These are phyloP conservation scores for Saccharomycopsis oosterbeekiorum DNA, from an alignment of 805 yeast species.

Conservation along the genomic window DNA sequence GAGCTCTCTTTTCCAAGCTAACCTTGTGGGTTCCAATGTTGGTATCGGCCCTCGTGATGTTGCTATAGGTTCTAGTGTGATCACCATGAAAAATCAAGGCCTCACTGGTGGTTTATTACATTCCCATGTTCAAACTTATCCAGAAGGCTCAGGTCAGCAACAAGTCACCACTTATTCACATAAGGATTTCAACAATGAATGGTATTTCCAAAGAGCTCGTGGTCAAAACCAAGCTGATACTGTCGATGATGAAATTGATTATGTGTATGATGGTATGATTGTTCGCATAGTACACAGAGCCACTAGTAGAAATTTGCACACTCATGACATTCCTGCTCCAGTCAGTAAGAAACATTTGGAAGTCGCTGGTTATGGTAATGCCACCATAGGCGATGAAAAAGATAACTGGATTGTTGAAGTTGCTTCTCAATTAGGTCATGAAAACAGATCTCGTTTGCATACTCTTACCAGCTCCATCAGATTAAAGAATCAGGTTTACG, in stretches of 20 bases:
- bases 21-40: conserved; percentile 55
- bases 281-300: conserved; percentile 53
- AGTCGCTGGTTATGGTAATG: conserved; percentile 66
- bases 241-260: conserved; percentile 22
- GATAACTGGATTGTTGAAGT: conserved; percentile 75
- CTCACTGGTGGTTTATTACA: conserved; percentile 65
- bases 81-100: conserved; percentile 52
- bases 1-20: conserved; percentile 77
- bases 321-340: conserved; percentile 60
- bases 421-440: conserved; percentile 46
- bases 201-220: conserved; percentile 48
- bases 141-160: conserved; percentile 69
- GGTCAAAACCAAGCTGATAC: conserved; percentile 25
- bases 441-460: conserved; percentile 48
- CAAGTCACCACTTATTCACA: conserved; percentile 74
- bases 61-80: conserved; percentile 41
- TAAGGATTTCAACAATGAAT: conserved; percentile 64
- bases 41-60: conserved; percentile 63
- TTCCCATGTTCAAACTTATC: conserved; percentile 63
- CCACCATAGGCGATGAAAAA: conserved; percentile 53
- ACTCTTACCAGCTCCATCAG: conserved; percentile 81
- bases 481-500: conserved; percentile 53
- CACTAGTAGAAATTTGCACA: conserved; percentile 60
- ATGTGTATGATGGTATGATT: conserved; percentile 46
- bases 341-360: conserved; percentile 45